Percentiles rank a stretch among this genome's conserved stretches.
phyloP scores from a whole-genome alignment of 495 filamentous ascomycete genomes.

The Rhypophila decipiens region DNA sequence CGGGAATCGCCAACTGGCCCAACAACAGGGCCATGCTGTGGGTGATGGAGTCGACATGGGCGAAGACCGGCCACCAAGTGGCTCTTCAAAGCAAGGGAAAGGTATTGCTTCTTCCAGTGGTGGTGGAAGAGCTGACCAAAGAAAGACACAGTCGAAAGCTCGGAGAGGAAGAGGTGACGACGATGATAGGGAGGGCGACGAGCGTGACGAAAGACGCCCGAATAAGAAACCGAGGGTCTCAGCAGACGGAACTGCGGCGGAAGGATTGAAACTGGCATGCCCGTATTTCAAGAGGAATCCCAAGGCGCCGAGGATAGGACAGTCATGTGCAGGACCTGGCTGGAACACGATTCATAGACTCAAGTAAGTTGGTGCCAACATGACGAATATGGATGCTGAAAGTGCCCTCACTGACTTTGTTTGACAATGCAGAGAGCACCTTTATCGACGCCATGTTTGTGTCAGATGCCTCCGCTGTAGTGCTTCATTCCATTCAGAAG shows the following conservation, averaged over 20 bases:
- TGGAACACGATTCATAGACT: not conserved
- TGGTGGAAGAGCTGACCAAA: no score
- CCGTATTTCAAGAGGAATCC: not conserved
- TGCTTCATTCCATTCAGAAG: not conserved
- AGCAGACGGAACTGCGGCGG: not conserved
- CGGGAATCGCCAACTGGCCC: no score
- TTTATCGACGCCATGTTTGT: not conserved
- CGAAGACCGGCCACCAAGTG: no score
- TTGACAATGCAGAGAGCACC: not conserved
- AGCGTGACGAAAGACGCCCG: not conserved
- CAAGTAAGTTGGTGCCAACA: not conserved
- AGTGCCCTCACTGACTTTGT: no score
- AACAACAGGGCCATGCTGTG: no score
- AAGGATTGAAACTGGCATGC: not conserved
- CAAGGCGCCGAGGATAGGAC: not conserved
- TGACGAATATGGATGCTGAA: no score
- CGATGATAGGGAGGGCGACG: no score
- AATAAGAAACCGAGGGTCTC: not conserved
- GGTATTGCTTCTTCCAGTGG: no score
- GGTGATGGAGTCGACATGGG: no score
- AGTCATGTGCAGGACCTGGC: not conserved
- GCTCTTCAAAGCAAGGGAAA: no score
- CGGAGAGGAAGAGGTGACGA: not conserved
- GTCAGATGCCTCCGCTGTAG: not conserved
- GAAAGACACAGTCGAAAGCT: no score